Base-by-base conservation (phyloP, 768 basidiomycete genomes). In the Amanita polypyramis region DNA sequence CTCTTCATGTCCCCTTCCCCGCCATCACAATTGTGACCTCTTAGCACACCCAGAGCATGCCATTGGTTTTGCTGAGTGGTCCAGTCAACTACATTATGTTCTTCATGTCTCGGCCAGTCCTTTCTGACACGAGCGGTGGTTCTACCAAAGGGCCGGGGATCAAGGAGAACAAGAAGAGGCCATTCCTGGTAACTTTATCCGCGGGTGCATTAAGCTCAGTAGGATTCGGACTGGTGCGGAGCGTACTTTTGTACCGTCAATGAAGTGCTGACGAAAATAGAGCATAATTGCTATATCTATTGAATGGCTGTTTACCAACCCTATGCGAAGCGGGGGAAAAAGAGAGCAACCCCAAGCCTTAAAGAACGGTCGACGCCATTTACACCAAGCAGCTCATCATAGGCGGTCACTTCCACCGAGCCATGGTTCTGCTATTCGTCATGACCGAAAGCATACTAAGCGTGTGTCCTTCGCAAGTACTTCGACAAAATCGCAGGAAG, bases 221-320 rank as follows among this genome's bases (percentile, higher is more conserved):
- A 11, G 65, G 66, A 5, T 46, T 46, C 12, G 45, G 23, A 27
- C 27, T 49, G 27, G 36, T 35, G 43, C 43, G 46, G n/a, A 30
- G 17, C 37, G 15, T 5, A 35, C 27, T 9, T 23, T 34, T 30
- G 41, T 34, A 45, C 34, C 33, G 4, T 45, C 19, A 49, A 36
- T 52, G n/a, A 25, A 15, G 14, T 53, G 21, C 9, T 51, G 19
- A 45, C 37, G 5, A 30, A 52, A 54, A n/a, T 38, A 73, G 72
- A 73, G 72, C 55, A 54, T 73, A 32, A 55, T 72, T 21, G 69
- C 66, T 37, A 67, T 73, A 44, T 71, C 69, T 63, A 45, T 72
- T 29, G 59, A 62, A 14, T 73, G 71, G 71, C 51, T 70, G 36
- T 41, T 67, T 27, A 68, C 68, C 37, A 46, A 57, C 12, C 32